Conservation (phyloP, 495 filamentous ascomycete species). For the Penicillium macrosclerotiorum region DNA sequence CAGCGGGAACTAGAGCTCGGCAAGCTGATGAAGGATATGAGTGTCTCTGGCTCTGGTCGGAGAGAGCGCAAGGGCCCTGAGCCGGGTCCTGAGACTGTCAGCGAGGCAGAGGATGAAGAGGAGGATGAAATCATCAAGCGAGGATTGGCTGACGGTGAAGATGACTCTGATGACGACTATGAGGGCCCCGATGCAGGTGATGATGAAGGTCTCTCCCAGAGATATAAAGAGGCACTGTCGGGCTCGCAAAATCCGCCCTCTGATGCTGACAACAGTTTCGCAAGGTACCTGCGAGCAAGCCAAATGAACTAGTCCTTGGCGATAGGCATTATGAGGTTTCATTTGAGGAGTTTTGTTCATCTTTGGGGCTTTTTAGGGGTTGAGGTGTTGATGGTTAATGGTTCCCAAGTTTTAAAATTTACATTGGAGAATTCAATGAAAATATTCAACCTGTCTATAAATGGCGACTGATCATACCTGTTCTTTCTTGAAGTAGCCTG, state of each 20-base stretch:
- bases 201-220: conserved; percentile 41
- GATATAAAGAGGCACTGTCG: conserved; percentile 45
- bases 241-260: conserved; percentile 28
- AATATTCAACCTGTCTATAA: too few relatives aligned
- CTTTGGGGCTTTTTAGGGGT: not conserved
- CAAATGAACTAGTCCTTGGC: conserved; percentile 35
- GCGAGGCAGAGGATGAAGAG: conserved; percentile 50
- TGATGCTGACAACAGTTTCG: conserved; percentile 48
- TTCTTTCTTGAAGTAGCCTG: not conserved
- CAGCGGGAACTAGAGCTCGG: conserved; percentile 76
- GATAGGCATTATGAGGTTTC: conserved; percentile 8
- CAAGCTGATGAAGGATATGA: conserved; percentile 94
- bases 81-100: conserved; percentile 46
- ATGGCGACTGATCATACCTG: too few relatives aligned
- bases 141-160: conserved; percentile 31
- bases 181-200: conserved; percentile 31
- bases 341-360: conserved; percentile 15
- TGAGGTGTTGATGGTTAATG: conserved; percentile 11
- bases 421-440: too few relatives aligned
- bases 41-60: conserved; percentile 54
- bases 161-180: conserved; percentile 37
- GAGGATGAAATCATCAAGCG: conserved; percentile 34
- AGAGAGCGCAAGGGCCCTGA: conserved; percentile 23
- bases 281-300: conserved; percentile 44
- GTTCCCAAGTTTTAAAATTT: conserved; percentile 5